Conservation (phyloP, 2,329 filamentous ascomycete species). For the Lithohypha guttulata region DNA sequence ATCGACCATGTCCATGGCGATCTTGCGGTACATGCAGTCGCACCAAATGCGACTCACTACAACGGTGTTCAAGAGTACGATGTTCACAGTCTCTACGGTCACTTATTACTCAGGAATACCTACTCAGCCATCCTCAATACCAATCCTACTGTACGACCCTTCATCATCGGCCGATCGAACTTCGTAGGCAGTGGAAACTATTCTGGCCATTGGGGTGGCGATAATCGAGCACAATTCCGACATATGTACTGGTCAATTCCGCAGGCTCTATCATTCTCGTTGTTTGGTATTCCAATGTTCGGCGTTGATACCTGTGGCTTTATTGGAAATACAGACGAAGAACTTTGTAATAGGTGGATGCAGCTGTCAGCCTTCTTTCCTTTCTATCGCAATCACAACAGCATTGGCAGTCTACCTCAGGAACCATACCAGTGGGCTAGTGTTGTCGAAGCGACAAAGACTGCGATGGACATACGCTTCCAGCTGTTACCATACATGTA, state of each 20-base stretch:
- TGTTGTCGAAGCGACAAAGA: slow-evolving; percentile 53
- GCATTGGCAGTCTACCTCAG: slow-evolving; percentile 49
- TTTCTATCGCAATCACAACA: slow-evolving; percentile 70
- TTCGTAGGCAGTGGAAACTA: slow-evolving; percentile 66
- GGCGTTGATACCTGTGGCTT: slow-evolving; percentile 62
- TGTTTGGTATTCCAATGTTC: slow-evolving; percentile 71
- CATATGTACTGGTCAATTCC: slow-evolving; percentile 69
- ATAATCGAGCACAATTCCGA: slow-evolving; percentile 58
- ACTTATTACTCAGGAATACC: slow-evolving; percentile 66
- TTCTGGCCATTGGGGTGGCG: slow-evolving; percentile 74
- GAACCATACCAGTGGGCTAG: slow-evolving; percentile 62
- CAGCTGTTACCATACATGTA: slow-evolving; percentile 64
- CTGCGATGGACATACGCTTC: slow-evolving; percentile 61
- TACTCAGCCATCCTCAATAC: slow-evolving; percentile 57
- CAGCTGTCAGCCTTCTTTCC: slow-evolving; percentile 63
- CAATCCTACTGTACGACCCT: slow-evolving; percentile 59
- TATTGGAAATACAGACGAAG: slow-evolving; percentile 53
- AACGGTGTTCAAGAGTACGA: slow-evolving; percentile 66
- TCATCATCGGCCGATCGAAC: slow-evolving; percentile 74
- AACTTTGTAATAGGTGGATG: slow-evolving; percentile 67
- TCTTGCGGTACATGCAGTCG: slow-evolving; percentile 60
- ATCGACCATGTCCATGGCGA: slow-evolving; percentile 66
- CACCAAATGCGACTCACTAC: slow-evolving; percentile 65
- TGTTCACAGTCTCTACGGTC: slow-evolving; percentile 68
- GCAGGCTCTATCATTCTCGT: slow-evolving; percentile 62